Base-by-base conservation (phyloP, 192 early-diverging fungal species). In the Coemansia interrupta region DNA sequence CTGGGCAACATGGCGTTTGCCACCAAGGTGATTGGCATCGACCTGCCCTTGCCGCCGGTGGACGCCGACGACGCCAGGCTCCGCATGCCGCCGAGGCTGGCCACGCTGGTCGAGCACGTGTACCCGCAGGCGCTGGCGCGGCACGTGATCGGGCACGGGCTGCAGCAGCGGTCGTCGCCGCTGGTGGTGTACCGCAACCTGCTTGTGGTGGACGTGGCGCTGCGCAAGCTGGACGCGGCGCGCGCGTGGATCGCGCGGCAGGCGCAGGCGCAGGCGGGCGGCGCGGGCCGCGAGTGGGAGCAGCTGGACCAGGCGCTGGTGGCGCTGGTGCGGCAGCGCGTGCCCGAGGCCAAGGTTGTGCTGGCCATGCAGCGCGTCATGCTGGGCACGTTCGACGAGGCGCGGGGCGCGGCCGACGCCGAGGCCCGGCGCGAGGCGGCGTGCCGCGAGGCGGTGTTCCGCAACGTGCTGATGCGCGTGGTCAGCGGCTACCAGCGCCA, bases 141-240 rank as follows among this genome's bases (percentile, higher is more conserved):
- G 12, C 14, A 39, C 17, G 20, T 51, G 18, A 39, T 80, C 40
- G 72, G 67, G 1, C 70, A 63, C 28, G 77, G 67, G 4, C 48
- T 80, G 46, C 62, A 69, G 48, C 46, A 58, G 41, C 42, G 43
- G 4, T 32, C 41, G 9, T 52, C 63, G 24, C 56, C 72, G 14
- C 38, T 80, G 39, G 68, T 80, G 29, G 56, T 60, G 13, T 70
- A 80, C 60, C 77, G 77, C 54, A 69, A 62, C 20, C 51, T 80
- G 20, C 42, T 70, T 48, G 22, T 73, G 22, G 48, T 73, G 5
- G 70, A 69, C 32, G 15, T 70, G 53, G 71, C 61, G 49, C 32
- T 73, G 46, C 58, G 63, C 36, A 80, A 80, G 57, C 68, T 80
- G 20, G 56, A 24, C 8, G 56, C 54, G 17, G 63, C 56, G 7